Conservation (phyloP, 106 monocot genomes). For the Dendrobium huoshanense region DNA sequence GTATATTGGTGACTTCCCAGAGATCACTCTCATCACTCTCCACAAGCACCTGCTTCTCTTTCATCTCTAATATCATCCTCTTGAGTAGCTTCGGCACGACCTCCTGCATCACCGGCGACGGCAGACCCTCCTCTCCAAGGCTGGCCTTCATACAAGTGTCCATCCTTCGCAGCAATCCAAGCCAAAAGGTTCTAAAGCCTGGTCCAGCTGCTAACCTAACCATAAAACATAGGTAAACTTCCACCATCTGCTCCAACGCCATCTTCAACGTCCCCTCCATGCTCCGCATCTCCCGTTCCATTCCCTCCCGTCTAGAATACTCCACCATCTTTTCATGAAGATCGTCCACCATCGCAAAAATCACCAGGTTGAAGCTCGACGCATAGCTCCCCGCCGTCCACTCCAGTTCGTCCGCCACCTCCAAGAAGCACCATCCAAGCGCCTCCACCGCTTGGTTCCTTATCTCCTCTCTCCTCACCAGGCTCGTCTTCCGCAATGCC, state of each 20-base stretch:
- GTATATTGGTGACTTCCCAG: conserved; percentile 84
- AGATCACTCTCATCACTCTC: conserved; percentile 56
- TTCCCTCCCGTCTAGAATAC: conserved; percentile 69
- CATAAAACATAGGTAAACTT: conserved; percentile 58
- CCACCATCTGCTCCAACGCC: conserved; percentile 63
- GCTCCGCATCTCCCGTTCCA: conserved; percentile 72
- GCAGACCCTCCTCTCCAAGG: conserved; percentile 18
- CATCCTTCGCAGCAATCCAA: conserved; percentile 81
- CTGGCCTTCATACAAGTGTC: conserved; percentile 90
- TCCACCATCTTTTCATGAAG: conserved; percentile 87
- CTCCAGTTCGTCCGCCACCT: conserved; percentile 48
- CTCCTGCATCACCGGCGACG: conserved; percentile 38
- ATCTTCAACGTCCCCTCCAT: conserved; percentile 63
- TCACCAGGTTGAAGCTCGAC: conserved; percentile 64
- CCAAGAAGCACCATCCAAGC: conserved; percentile 33
- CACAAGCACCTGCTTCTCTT: conserved; percentile 57
- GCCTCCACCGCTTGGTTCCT: conserved; percentile 64
- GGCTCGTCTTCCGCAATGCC: conserved; percentile 58
- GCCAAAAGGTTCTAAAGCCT: conserved; percentile 74
- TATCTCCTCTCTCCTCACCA: conserved; percentile 84
- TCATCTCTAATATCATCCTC: conserved; percentile 77
- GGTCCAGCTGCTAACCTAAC: conserved; percentile 40
- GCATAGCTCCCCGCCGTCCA: conserved; percentile 53
- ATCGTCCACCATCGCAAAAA: conserved; percentile 81
- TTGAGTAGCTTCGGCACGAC: conserved; percentile 56